A percentile compares a stretch with the other conserved stretches of the same genome.
phyloP scores from a whole-genome alignment of 2,329 filamentous ascomycete genomes.

The Colletotrichum filicis region DNA sequence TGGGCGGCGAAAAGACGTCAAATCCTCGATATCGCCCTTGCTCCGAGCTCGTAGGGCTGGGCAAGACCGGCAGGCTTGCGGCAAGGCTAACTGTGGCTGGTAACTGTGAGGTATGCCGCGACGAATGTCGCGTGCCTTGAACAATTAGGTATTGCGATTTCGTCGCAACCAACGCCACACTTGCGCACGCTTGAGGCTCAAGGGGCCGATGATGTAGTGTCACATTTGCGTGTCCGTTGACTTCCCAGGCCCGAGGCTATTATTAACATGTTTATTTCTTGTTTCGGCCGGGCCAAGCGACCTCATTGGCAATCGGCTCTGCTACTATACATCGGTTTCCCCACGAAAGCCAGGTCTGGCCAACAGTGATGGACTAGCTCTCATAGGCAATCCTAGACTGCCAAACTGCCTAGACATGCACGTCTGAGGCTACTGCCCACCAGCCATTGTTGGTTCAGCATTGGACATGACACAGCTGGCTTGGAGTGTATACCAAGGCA shows the following conservation, averaged over 20 bases:
- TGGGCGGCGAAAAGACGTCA: constrained; percentile 9
- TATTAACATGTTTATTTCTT: constrained; percentile 11
- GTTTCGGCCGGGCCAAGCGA: not conserved
- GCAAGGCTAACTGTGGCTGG: constrained; percentile 26
- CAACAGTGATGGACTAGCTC: not conserved
- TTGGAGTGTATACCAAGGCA: not conserved
- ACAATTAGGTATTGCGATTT: not conserved
- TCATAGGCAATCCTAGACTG: not conserved
- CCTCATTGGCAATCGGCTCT: constrained; percentile 1
- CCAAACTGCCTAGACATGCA: not conserved
- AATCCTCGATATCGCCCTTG: constrained; percentile 5
- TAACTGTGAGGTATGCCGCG: constrained; percentile 22
- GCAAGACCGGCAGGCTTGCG: not conserved
- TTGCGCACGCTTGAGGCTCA: constrained; percentile 4
- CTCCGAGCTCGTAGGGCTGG: constrained; percentile 21
- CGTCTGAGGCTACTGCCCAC: not conserved
- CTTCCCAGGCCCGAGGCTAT: not conserved
- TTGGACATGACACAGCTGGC: not conserved
- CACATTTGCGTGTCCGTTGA: not conserved
- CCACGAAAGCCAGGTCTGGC: constrained; percentile 1
- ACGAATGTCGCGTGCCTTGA: not conserved
- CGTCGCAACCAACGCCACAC: not conserved
- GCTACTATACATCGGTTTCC: constrained; percentile 18
- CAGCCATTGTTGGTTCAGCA: not conserved
- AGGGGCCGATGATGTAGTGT: not conserved